A percentile compares a stretch with the other conserved stretches of the same genome.
Evolutionary conservation across 2,329 filamentous ascomycete genomes (phyloP).

Genomic region (Westerdykella ornata): DNA sequence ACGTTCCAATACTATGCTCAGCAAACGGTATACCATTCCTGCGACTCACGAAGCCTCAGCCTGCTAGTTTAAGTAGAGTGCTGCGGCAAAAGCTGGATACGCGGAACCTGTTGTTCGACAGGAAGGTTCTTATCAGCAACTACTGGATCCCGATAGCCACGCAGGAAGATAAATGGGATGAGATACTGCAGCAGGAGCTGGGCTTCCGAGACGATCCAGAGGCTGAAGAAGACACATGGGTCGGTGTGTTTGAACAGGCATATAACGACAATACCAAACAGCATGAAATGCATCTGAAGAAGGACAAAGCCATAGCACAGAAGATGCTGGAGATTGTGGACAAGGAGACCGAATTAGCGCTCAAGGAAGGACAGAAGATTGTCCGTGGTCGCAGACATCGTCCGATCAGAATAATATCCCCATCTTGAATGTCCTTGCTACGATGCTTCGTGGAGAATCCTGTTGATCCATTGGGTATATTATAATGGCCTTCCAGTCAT

Average conservation of each 20-base stretch:
- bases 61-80: slow-evolving; percentile 51
- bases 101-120: slow-evolving; percentile 40
- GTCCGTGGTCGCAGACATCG: slow-evolving; percentile 18
- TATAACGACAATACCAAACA: slow-evolving; percentile 9
- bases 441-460: neutral
- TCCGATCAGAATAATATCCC: neutral
- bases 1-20: slow-evolving; percentile 54
- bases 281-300: slow-evolving; percentile 18
- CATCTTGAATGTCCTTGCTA: neutral
- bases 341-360: slow-evolving; percentile 41
- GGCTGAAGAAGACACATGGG: slow-evolving; percentile 21
- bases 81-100: slow-evolving; percentile 48
- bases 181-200: slow-evolving; percentile 23
- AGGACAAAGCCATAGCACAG: slow-evolving; percentile 28
- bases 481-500: neutral
- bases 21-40: slow-evolving; percentile 57
- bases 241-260: slow-evolving; percentile 18
- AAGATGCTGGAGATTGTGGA: slow-evolving; percentile 46
- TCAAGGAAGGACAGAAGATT: slow-evolving; percentile 33
- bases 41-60: slow-evolving; percentile 60
- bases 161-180: slow-evolving; percentile 48
- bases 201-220: slow-evolving; percentile 2
- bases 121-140: slow-evolving; percentile 38
- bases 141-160: slow-evolving; percentile 36
- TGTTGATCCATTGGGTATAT: slow-evolving; percentile 18